These are phyloP conservation scores for Rhododendron henanense DNA, from an alignment of 148 eudicot species.

Conservation along the genomic window DNA sequence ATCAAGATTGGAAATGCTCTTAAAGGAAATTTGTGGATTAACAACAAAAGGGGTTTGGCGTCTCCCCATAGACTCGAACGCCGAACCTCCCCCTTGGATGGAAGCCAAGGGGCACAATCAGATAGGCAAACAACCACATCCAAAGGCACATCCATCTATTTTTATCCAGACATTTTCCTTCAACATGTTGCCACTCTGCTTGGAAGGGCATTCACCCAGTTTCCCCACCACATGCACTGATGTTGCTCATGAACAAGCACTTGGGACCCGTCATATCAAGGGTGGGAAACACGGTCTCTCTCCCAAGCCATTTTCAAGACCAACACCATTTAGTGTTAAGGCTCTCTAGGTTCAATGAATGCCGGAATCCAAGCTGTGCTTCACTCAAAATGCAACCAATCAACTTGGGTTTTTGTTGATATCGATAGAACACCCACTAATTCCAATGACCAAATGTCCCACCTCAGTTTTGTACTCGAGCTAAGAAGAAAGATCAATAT, in stretches of 20 bases:
- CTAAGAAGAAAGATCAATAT: background rate
- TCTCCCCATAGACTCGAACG: background rate
- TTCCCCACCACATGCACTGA: background rate
- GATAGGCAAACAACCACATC: background rate
- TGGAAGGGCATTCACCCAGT: background rate
- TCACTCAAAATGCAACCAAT: background rate
- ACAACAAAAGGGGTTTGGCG: background rate
- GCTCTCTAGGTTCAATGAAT: constrained; percentile 2
- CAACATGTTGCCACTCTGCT: background rate
- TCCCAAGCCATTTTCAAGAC: background rate
- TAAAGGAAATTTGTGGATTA: background rate
- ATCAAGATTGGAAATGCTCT: no score
- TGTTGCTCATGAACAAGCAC: background rate
- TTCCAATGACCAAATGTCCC: background rate
- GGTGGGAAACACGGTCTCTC: background rate
- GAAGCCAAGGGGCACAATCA: background rate
- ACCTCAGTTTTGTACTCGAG: background rate
- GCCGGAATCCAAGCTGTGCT: background rate
- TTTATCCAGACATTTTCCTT: background rate
- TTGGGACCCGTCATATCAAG: background rate
- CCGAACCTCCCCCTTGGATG: no score
- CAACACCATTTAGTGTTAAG: background rate
- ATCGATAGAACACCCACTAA: background rate
- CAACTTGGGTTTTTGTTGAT: background rate
- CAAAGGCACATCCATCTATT: background rate